Percentiles rank a stretch among this genome's conserved stretches.
These are phyloP conservation scores for Talaromyces sp. DNA, from an alignment of 2,329 filamentous ascomycete genomes.

Conservation along the genomic window DNA sequence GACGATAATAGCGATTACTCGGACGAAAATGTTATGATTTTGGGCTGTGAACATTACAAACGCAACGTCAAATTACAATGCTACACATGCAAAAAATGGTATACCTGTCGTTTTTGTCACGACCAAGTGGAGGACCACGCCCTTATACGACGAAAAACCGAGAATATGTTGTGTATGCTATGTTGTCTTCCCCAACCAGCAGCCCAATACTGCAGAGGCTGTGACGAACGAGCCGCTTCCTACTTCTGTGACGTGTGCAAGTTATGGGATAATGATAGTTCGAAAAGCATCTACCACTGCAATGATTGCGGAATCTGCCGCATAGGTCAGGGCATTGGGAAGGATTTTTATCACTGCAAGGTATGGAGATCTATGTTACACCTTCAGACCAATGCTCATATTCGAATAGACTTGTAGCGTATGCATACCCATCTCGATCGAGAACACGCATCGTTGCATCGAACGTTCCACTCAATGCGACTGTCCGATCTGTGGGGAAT, in stretches of 20 bases:
- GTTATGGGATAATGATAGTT: constrained; percentile 89
- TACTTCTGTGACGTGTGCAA: constrained; percentile 96
- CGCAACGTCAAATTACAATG: constrained; percentile 96
- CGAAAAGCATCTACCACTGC: constrained; percentile 93
- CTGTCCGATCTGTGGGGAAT: constrained; percentile 94
- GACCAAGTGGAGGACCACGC: constrained; percentile 75
- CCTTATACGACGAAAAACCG: constrained; percentile 76
- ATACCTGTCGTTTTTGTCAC: constrained; percentile 92
- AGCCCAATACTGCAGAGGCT: constrained; percentile 71
- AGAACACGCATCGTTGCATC: constrained; percentile 84
- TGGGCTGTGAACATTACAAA: constrained; percentile 90
- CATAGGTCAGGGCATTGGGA: constrained; percentile 83
- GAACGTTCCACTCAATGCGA: constrained; percentile 92
- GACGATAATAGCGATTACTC: constrained; percentile 37
- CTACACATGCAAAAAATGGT: constrained; percentile 83
- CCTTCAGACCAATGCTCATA: constrained; percentile 21
- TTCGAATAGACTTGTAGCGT: constrained; percentile 72
- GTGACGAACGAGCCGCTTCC: constrained; percentile 71
- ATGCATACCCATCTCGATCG: constrained; percentile 85
- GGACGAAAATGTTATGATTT: constrained; percentile 47
- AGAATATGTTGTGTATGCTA: constrained; percentile 96
- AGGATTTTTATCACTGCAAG: constrained; percentile 98
- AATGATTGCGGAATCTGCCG: constrained; percentile 93
- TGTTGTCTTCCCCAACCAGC: constrained; percentile 82
- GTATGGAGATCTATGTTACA: constrained; percentile 39